Base-by-base conservation (phyloP, 2,329 filamentous ascomycete genomes). In the Neofusicoccum laricinum region DNA sequence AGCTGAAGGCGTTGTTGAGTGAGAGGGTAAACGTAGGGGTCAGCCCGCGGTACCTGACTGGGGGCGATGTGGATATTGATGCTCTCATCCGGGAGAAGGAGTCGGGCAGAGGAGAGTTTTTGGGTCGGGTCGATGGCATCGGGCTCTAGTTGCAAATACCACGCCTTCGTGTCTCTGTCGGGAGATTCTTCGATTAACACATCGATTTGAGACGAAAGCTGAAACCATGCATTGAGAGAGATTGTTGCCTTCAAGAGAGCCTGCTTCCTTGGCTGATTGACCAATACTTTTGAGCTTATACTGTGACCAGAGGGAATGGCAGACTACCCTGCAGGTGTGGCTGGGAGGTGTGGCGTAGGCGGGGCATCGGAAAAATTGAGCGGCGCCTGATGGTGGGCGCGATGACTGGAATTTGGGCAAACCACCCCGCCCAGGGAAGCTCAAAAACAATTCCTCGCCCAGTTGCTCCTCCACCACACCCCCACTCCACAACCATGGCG, bases 1-100 rank as follows among this genome's bases (percentile, higher is more conserved):
- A 96, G 77, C 76, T 98, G 71, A 89, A 86, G 70, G 83, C 85
- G 48, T 76, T 96, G 69, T 76, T 98, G 71, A 81, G 82, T 3
- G 85, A 89, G 76, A 85, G 91, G 65, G 86, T 97, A 64, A 97
- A 97, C 72, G 84, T 92, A 15, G 93, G 94, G 6, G 91, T 97
- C 30, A 96, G 91, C 72, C 92, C 93, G 79, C 86, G 84, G 71
- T 98, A 97, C 76, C 81, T 97, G 66, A 91, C 92, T 0, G 86
- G 87, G n/a, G 91, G 92, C 0, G 82, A 86, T n/a, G 86, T 97
- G n/a, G 90, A 97, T 78, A 82, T 97, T 5, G 89, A 87, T 67
- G 83, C 89, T 59, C 84, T 92, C 69, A 75, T 97, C 72, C 82
- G 86, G n/a, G 75, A 74, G 4, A 69, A 75, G 43, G 83, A 85